These are phyloP conservation scores for Ceratocystis colombiana DNA, from an alignment of 2,329 filamentous ascomycete genomes.

Conservation along the genomic window DNA sequence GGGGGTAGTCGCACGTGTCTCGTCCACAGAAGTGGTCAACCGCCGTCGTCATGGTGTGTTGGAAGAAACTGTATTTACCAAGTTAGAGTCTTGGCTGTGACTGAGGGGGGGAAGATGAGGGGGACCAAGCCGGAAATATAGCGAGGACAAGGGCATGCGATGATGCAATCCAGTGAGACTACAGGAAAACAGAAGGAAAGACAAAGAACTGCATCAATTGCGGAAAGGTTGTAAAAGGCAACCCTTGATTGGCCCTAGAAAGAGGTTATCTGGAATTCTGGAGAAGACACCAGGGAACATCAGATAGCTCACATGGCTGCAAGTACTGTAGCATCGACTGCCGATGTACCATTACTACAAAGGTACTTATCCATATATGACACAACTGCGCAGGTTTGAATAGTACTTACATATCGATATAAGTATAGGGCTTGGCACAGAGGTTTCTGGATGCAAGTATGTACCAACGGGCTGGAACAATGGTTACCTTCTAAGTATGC, in stretches of 20 bases:
- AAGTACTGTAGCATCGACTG: background rate
- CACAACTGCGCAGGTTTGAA: background rate
- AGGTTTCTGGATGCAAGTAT: background rate
- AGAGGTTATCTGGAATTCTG: background rate
- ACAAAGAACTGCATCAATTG: background rate
- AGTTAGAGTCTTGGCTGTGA: too few relatives aligned
- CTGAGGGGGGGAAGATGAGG: background rate
- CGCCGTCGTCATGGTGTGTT: too few relatives aligned
- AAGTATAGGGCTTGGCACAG: conserved; percentile 1
- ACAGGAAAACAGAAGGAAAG: background rate
- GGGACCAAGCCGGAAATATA: background rate
- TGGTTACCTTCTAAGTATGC: background rate
- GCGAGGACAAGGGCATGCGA: background rate
- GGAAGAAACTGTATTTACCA: too few relatives aligned
- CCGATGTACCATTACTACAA: background rate
- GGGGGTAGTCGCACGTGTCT: too few relatives aligned
- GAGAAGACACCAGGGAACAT: background rate
- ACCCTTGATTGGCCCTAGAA: background rate
- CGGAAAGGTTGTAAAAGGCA: background rate
- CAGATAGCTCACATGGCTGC: background rate
- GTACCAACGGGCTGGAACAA: conserved; percentile 11
- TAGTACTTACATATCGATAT: background rate
- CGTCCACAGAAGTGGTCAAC: too few relatives aligned
- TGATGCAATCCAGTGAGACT: background rate
- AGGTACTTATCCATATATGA: background rate